Base-by-base conservation (phyloP, 23 red algal genomes). In the Gracilaria gracilis region DNA sequence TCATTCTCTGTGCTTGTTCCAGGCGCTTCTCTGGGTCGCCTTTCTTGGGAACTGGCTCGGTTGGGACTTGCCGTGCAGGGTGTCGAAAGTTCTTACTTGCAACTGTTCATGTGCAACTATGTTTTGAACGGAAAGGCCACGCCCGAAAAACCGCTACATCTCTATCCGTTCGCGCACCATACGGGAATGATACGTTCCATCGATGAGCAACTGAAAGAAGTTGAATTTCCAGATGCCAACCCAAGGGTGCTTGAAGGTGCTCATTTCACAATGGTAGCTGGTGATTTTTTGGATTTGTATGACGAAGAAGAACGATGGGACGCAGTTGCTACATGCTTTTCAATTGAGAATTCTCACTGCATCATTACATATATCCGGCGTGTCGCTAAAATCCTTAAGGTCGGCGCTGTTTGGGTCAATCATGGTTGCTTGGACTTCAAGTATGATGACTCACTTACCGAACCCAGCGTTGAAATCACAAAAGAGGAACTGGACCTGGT, bases 121-220 rank as follows among this genome's bases (percentile, higher is more conserved):
- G 79, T 95, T 23, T 50, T 95, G 24, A 95, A 95, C 47, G 90
- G 90, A 28, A 53, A 31, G 25, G 87, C 87, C 23, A 90, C 71
- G 7, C 71, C 74, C 25, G 74, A 90, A 69, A 80, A 67, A 21
- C 74, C 87, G 20, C 58, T 90, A 6, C 87, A 90, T 70, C 57
- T 93, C n/a, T 95, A 95, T 51, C 94, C 94, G 29, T 95, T 84
- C 47, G 86, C 79, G 24, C 94, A 95, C 71, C 94, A 95, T 40
- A 89, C 86, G 1, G 84, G 86, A 9, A 82, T 91, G 64, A 85
- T 91, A n/a, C 54, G 62, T 42, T 75, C 81, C 25, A 57, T 81
- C 17, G 84, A 82, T 73, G 94, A 95, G 33, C 88, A 92, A 61
- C 81, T 87, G 11, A 58, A 70, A 59, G 86, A 89, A 61, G 70